phyloP scores from a whole-genome alignment of 768 basidiomycete genomes.

The Leucogyrophana mollusca region DNA sequence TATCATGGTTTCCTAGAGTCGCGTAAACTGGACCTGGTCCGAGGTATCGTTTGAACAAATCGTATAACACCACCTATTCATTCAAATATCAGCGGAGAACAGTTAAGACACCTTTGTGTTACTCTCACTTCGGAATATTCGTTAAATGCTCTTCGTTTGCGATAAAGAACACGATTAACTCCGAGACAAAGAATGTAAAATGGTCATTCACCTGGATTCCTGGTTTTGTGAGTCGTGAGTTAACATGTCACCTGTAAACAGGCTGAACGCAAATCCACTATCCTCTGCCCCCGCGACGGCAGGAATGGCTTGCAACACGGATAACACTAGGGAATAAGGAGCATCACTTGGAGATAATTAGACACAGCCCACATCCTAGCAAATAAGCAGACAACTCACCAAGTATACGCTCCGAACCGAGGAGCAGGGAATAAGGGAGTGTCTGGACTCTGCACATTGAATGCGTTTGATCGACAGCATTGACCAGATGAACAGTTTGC shows the following conservation, averaged over 20 bases:
- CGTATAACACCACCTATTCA: slow-evolving; percentile 59
- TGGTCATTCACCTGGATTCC: slow-evolving; percentile 51
- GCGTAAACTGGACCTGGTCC: slow-evolving; percentile 73
- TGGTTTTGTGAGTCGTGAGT: slow-evolving; percentile 70
- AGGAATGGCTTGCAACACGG: slow-evolving; percentile 68
- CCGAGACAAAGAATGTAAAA: too few species aligned
- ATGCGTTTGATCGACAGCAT: slow-evolving; percentile 61
- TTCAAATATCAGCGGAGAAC: neutral
- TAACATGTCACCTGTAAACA: slow-evolving; percentile 76
- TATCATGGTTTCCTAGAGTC: slow-evolving; percentile 77
- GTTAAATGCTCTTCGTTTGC: slow-evolving; percentile 46
- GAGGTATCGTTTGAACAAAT: slow-evolving; percentile 60
- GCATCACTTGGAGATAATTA: slow-evolving; percentile 45
- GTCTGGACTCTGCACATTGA: slow-evolving; percentile 51
- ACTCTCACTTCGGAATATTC: slow-evolving; percentile 58
- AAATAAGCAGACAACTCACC: slow-evolving; percentile 34
- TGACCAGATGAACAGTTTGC: slow-evolving; percentile 67
- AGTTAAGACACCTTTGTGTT: too few species aligned
- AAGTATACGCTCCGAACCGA: slow-evolving; percentile 62
- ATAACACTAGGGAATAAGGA: slow-evolving; percentile 56
- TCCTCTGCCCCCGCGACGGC: slow-evolving; percentile 57
- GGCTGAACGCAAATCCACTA: slow-evolving; percentile 59
- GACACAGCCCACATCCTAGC: neutral
- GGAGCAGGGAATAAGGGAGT: slow-evolving; percentile 57
- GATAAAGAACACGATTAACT: neutral